Evolutionary conservation across 352 stramenopile genomes (phyloP).

Genomic region (Phytophthora pini): DNA sequence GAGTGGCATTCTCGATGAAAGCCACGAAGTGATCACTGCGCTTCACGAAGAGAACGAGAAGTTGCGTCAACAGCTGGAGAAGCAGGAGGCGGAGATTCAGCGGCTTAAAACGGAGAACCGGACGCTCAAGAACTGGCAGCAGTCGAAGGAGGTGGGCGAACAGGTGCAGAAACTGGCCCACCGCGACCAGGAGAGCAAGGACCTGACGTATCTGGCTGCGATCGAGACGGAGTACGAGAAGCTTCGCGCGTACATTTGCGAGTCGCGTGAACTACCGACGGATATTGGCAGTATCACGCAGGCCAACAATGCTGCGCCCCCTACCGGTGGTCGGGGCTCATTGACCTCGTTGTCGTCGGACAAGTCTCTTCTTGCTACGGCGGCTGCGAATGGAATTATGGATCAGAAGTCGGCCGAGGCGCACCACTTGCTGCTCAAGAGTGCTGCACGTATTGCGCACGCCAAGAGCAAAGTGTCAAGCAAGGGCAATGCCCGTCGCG

Average conservation of each 20-base stretch:
- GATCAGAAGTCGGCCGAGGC: slow-evolving; percentile 69
- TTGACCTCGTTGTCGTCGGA: slow-evolving; percentile 48
- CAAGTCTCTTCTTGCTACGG: slow-evolving; percentile 46
- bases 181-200: slow-evolving; percentile 86
- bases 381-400: slow-evolving; percentile 41
- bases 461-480: slow-evolving; percentile 75
- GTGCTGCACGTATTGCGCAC: slow-evolving; percentile 62
- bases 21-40: slow-evolving; percentile 87
- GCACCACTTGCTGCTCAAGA: slow-evolving; percentile 78
- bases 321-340: slow-evolving; percentile 28
- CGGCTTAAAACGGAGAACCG: slow-evolving; percentile 81
- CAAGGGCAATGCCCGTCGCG: slow-evolving; percentile 79
- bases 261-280: slow-evolving; percentile 72
- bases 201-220: slow-evolving; percentile 80
- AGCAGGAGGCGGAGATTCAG: slow-evolving; percentile 79
- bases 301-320: slow-evolving; percentile 5
- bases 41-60: slow-evolving; percentile 86
- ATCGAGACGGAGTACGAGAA: slow-evolving; percentile 88
- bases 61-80: slow-evolving; percentile 74
- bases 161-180: slow-evolving; percentile 89
- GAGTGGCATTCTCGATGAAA: slow-evolving; percentile 85
- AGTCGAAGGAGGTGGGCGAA: slow-evolving; percentile 88
- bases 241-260: slow-evolving; percentile 80
- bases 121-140: slow-evolving; percentile 84
- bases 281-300: slow-evolving; percentile 69